Conservation (phyloP, 805 yeast species). For the Suhomyces sp. region DNA sequence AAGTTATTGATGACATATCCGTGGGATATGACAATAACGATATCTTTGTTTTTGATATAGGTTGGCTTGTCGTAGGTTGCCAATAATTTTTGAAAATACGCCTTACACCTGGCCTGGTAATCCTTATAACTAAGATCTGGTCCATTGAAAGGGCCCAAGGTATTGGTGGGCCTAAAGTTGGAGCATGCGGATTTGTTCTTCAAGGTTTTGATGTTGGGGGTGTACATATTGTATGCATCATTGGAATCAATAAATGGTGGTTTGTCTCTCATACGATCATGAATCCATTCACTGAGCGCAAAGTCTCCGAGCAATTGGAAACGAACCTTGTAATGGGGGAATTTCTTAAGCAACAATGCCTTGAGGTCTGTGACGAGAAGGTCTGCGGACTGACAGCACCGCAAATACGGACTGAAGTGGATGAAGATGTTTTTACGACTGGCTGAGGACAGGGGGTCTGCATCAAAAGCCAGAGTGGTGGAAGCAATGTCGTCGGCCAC, state of each 20-base stretch:
- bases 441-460: conserved; percentile 5
- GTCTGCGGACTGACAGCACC: conserved; percentile 47
- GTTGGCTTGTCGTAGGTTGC: conserved; percentile 43
- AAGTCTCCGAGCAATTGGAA: conserved; percentile 44
- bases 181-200: conserved; percentile 33
- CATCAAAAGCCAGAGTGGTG: conserved; percentile 21
- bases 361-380: conserved; percentile 31
- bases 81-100: conserved; percentile 39
- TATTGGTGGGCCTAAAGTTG: conserved; percentile 43
- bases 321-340: conserved; percentile 31
- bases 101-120: conserved; percentile 38
- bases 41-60: conserved; percentile 31
- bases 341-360: conserved; percentile 18
- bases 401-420: conserved; percentile 43
- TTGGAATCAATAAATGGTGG: conserved; percentile 44
- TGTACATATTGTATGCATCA: conserved; percentile 47
- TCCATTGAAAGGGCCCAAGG: conserved; percentile 44
- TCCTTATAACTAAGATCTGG: conserved; percentile 39
- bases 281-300: conserved; percentile 47
- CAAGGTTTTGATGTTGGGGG: conserved; percentile 39
- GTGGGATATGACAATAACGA: conserved; percentile 39
- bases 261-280: conserved; percentile 41
- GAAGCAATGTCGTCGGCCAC: conserved; percentile 30
- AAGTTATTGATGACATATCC: conserved; percentile 43
- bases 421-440: conserved; percentile 33